Percentiles rank a stretch among this genome's conserved stretches.
These are phyloP conservation scores for Starmerella stellata DNA, from an alignment of 805 yeast species.

Conservation along the genomic window DNA sequence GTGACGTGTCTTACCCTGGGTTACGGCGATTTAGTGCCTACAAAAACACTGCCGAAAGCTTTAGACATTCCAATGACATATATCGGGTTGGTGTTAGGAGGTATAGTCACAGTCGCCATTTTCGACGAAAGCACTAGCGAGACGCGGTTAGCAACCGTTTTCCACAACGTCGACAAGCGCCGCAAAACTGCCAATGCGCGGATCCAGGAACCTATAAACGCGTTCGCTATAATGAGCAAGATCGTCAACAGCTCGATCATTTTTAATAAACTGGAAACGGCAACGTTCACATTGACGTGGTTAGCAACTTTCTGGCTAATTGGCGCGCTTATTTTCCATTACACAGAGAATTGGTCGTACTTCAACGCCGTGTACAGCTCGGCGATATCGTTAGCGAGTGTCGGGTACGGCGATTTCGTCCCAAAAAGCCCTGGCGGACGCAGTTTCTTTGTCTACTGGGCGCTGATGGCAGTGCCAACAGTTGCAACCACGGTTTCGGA, in stretches of 20 bases:
- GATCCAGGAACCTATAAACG: conserved; percentile 21
- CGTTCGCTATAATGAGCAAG: conserved; percentile 39
- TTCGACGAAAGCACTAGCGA: conserved; percentile 7
- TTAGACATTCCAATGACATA: conserved; percentile 46
- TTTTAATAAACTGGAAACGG: conserved; percentile 2
- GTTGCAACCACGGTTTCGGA: conserved; percentile 36
- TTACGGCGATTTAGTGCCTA: conserved; percentile 53
- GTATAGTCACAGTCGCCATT: conserved; percentile 35
- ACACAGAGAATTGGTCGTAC: conserved; percentile 44
- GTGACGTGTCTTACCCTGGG: conserved; percentile 69
- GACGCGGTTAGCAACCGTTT: conserved; percentile 3
- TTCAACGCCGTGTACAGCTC: conserved; percentile 60
- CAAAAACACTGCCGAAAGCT: conserved; percentile 35
- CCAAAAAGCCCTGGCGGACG: conserved; percentile 50
- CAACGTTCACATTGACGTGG: conserved; percentile 32
- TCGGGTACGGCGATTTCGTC: conserved; percentile 67
- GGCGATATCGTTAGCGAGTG: conserved; percentile 54
- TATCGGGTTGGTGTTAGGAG: conserved; percentile 53
- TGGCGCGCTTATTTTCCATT: conserved; percentile 50
- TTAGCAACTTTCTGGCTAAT: conserved; percentile 41
- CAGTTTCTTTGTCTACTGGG: conserved; percentile 63
- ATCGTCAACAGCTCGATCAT: conserved; percentile 24
- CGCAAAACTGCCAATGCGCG: neutral
- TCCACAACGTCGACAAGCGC: conserved; percentile 1
- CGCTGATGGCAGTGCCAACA: conserved; percentile 63